phyloP scores from a whole-genome alignment of 352 stramenopile species.

The Phytopythium helicoides region DNA sequence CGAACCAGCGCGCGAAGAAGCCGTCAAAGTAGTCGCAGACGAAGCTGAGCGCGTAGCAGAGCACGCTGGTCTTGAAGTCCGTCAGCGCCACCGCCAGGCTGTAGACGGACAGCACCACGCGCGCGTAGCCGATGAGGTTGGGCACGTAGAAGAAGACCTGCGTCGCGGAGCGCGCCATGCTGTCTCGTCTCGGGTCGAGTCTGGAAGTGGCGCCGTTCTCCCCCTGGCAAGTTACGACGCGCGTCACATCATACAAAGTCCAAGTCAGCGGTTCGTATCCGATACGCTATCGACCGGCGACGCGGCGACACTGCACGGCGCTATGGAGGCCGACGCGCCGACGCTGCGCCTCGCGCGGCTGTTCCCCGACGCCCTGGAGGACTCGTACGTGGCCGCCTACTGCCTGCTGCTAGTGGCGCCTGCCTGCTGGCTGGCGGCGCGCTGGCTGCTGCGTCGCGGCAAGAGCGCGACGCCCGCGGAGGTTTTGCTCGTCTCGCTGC shows the following conservation, averaged over 20 bases:
- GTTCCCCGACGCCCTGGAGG: slow-evolving; percentile 42
- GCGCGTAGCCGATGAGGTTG: slow-evolving; percentile 95
- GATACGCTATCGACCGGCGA: not conserved
- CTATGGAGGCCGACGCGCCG: not conserved
- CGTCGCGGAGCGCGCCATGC: slow-evolving; percentile 36
- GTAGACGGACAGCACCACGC: slow-evolving; percentile 85
- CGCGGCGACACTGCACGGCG: not conserved
- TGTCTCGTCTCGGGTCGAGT: not conserved
- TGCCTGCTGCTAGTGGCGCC: slow-evolving; percentile 46
- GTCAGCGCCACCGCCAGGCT: slow-evolving; percentile 80
- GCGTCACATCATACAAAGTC: not conserved
- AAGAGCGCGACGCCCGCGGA: slow-evolving; percentile 41
- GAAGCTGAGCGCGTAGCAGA: slow-evolving; percentile 95
- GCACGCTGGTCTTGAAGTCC: slow-evolving; percentile 72
- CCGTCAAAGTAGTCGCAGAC: slow-evolving; percentile 98
- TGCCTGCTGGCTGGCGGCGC: slow-evolving; percentile 27
- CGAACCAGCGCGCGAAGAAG: slow-evolving; percentile 94
- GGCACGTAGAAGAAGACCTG: slow-evolving; percentile 95
- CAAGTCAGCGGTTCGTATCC: not conserved
- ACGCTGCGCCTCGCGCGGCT: slow-evolving; percentile 34
- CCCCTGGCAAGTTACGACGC: not conserved
- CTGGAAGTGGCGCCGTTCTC: not conserved
- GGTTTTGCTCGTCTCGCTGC: slow-evolving; percentile 41
- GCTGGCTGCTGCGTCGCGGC: slow-evolving; percentile 29
- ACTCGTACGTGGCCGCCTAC: slow-evolving; percentile 41